Percentiles rank a stretch among this genome's conserved stretches.
phyloP scores from a whole-genome alignment of 805 yeast genomes.

The Starmerella apis region DNA sequence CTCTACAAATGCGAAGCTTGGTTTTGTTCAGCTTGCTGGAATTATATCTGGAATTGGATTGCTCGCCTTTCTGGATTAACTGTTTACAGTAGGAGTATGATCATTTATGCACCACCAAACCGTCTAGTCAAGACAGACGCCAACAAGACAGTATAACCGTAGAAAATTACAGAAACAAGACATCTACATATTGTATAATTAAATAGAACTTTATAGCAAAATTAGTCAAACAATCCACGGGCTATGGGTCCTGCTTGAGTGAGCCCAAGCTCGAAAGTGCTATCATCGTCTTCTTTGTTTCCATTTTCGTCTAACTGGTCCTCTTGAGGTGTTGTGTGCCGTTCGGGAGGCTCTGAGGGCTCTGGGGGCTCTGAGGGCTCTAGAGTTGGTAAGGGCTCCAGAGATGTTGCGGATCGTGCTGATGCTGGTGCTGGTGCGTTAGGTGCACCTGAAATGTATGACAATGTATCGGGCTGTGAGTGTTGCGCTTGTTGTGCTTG shows the following conservation, averaged over 20 bases:
- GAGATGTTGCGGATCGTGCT: neutral
- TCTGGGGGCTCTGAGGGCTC: neutral
- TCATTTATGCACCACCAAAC: too few species aligned
- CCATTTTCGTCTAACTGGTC: neutral
- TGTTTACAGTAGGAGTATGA: too few species aligned
- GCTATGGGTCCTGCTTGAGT: slow-evolving; percentile 12
- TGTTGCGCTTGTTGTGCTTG: too few species aligned
- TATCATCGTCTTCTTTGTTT: neutral
- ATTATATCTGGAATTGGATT: slow-evolving; percentile 46
- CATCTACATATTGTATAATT: too few species aligned
- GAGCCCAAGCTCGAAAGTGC: slow-evolving; percentile 13
- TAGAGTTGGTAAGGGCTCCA: neutral
- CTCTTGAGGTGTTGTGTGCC: too few species aligned
- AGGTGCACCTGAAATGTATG: too few species aligned
- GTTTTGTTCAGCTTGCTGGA: slow-evolving; percentile 40
- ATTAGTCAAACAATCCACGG: slow-evolving; percentile 19
- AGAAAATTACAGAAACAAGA: too few species aligned
- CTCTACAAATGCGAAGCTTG: slow-evolving; percentile 32
- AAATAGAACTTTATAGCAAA: too few species aligned
- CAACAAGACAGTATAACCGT: too few species aligned
- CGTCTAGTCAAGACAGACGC: too few species aligned
- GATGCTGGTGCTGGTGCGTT: neutral
- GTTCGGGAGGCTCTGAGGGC: too few species aligned
- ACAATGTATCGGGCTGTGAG: too few species aligned
- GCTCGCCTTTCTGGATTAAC: slow-evolving; percentile 47